phyloP scores from a whole-genome alignment of 257 asterid species.

The Sherardia arvensis region DNA sequence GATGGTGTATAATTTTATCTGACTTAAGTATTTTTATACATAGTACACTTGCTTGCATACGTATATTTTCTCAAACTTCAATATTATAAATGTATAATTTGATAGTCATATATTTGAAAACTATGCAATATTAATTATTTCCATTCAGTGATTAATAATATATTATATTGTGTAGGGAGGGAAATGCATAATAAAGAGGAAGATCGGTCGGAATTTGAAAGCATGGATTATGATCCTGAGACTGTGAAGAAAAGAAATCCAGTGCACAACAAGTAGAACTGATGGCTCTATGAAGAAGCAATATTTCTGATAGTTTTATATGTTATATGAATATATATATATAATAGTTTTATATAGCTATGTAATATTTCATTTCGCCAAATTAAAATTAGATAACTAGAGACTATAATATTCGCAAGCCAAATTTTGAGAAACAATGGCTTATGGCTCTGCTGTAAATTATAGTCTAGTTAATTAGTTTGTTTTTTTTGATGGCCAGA shows the following conservation, averaged over 20 bases:
- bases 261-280: constrained; percentile 59
- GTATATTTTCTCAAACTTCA: too few species aligned
- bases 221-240: constrained; percentile 53
- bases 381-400: neutral
- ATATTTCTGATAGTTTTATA: constrained; percentile 5
- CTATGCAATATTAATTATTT: too few species aligned
- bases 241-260: constrained; percentile 55
- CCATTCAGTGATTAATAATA: neutral
- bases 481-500: too few species aligned
- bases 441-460: constrained; percentile 3
- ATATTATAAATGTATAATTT: too few species aligned
- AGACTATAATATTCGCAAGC: neutral
- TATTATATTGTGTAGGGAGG: constrained; percentile 27
- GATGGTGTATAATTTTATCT: too few species aligned
- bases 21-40: too few species aligned
- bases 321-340: neutral
- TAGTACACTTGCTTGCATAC: too few species aligned
- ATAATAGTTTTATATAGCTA: neutral
- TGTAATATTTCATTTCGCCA: neutral
- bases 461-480: too few species aligned
- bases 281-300: constrained; percentile 40
- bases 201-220: constrained; percentile 41
- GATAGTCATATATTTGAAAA: too few species aligned
- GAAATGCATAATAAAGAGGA: constrained; percentile 27
- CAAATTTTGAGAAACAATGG: constrained; percentile 13